Percentiles rank a stretch among this genome's conserved stretches.
Evolutionary conservation across 176 grass and related monocot genomes (phyloP).

Genomic region (Rhynchospora tenuis): DNA sequence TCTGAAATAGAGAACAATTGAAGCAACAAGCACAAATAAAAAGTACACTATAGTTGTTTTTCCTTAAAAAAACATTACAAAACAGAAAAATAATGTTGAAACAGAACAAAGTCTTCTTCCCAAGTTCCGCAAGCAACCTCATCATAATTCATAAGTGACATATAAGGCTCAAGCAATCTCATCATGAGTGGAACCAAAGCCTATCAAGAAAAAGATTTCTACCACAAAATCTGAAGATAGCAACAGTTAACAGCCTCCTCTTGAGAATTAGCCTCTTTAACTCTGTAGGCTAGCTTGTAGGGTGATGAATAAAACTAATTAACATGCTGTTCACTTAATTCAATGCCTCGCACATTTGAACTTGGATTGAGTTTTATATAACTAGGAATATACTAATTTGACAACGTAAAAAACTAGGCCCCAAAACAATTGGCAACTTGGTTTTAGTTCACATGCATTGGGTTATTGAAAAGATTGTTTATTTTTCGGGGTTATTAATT

Average conservation of each 20-base stretch:
- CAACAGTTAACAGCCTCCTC: background rate
- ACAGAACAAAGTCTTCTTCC: too few relatives aligned
- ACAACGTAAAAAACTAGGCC: background rate
- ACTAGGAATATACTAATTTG: background rate
- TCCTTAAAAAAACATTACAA: too few relatives aligned
- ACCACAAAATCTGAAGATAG: slow-evolving; percentile 5
- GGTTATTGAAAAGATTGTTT: background rate
- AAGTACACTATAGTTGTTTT: too few relatives aligned
- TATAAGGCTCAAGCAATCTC: too few relatives aligned
- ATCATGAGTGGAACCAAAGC: background rate
- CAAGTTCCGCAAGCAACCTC: background rate
- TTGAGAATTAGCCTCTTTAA: background rate
- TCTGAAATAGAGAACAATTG: too few relatives aligned
- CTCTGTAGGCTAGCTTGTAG: background rate
- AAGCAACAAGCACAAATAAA: too few relatives aligned
- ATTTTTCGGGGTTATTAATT: background rate
- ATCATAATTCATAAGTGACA: background rate
- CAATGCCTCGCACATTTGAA: background rate
- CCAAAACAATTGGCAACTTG: background rate
- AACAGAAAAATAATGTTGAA: too few relatives aligned
- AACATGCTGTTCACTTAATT: background rate
- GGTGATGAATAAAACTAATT: background rate
- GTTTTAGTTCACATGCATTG: slow-evolving; percentile 10
- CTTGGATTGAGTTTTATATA: background rate
- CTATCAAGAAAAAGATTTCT: background rate